Conservation (phyloP, 129 eudicot genomes). For the Pseudognaphalium luteoalbum region DNA sequence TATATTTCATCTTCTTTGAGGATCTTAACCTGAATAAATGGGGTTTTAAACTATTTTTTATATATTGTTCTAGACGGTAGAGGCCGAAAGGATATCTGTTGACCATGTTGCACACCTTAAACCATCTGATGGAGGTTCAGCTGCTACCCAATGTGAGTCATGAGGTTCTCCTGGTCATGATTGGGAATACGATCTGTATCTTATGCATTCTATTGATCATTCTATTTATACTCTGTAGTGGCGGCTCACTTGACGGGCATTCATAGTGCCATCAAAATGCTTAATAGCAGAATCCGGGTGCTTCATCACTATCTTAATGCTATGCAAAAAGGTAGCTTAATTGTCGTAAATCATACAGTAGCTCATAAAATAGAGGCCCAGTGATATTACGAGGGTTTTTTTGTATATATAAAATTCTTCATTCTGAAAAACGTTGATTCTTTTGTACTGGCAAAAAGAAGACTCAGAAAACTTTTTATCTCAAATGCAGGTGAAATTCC, state of each 20-base stretch:
- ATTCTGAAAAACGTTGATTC: not conserved
- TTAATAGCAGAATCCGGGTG: slow-evolving; percentile 87
- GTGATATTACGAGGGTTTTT: not conserved
- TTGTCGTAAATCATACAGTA: not conserved
- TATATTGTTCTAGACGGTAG: slow-evolving; percentile 67
- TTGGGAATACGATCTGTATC: not conserved
- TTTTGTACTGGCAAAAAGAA: slow-evolving; percentile 42
- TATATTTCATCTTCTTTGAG: not conserved
- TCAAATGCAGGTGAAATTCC: slow-evolving; percentile 75
- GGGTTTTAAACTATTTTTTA: slow-evolving; percentile 5
- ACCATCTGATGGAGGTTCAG: slow-evolving; percentile 99
- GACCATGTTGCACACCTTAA: slow-evolving; percentile 97
- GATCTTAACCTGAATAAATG: slow-evolving; percentile 3
- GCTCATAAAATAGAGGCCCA: not conserved
- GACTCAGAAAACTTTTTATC: slow-evolving; percentile 9
- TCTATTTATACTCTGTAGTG: slow-evolving; percentile 47
- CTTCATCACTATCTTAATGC: slow-evolving; percentile 87
- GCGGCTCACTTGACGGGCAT: slow-evolving; percentile 99
- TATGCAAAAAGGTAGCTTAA: slow-evolving; percentile 75
- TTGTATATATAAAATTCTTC: not conserved
- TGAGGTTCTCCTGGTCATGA: not conserved
- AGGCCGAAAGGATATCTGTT: slow-evolving; percentile 95
- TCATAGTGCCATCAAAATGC: slow-evolving; percentile 99
- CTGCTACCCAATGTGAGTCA: slow-evolving; percentile 89
- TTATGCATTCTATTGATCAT: not conserved